A percentile compares a stretch with the other conserved stretches of the same genome.
Evolutionary conservation across 306 rosid genomes (phyloP).

Genomic region (Trifolium fragiferum): DNA sequence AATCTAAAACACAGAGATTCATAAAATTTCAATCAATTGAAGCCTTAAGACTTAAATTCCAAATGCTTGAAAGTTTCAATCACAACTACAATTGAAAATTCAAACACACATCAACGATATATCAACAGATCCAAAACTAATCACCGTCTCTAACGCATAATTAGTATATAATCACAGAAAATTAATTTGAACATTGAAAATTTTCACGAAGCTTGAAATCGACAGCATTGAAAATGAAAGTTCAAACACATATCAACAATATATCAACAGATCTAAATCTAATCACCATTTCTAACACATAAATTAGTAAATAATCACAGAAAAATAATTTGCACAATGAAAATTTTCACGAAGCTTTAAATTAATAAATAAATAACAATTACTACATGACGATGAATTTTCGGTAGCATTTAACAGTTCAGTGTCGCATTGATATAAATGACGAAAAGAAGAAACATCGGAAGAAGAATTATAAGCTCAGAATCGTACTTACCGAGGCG

Average conservation of each 20-base stretch:
- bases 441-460: neutral
- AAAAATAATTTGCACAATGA: neutral
- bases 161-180: neutral
- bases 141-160: neutral
- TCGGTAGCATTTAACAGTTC: neutral
- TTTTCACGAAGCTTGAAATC: neutral
- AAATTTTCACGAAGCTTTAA: neutral
- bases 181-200: neutral
- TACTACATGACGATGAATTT: neutral
- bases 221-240: neutral
- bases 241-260: neutral
- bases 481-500: conserved; percentile 26
- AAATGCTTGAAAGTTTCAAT: neutral
- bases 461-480: conserved; percentile 9
- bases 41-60: neutral
- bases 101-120: neutral
- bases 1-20: conserved; percentile 39
- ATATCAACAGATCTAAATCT: neutral
- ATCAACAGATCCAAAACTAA: neutral
- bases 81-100: neutral
- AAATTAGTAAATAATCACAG: neutral
- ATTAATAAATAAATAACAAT: neutral
- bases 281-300: neutral
- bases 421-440: neutral
- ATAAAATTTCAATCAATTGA: conserved; percentile 28